Evolutionary conservation across 2,329 filamentous ascomycete genomes (phyloP).

Genomic region (Bipolaris sorokiniana): DNA sequence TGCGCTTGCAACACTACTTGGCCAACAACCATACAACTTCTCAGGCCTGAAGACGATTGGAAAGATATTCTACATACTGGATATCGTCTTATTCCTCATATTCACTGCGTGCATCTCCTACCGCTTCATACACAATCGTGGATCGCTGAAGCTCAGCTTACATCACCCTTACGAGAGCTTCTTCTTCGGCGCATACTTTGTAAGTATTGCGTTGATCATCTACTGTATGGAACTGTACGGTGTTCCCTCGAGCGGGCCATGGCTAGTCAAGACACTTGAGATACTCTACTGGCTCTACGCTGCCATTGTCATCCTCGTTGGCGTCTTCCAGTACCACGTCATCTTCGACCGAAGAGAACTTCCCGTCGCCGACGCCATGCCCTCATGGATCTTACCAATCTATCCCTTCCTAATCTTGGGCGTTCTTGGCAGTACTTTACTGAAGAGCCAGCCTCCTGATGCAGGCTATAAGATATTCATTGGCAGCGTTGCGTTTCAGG

Average conservation of each 20-base stretch:
- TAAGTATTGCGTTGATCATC: slow-evolving; percentile 58
- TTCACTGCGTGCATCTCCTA: slow-evolving; percentile 65
- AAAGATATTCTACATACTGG: slow-evolving; percentile 68
- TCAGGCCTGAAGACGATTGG: slow-evolving; percentile 67
- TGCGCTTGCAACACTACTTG: slow-evolving; percentile 68
- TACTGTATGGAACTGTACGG: slow-evolving; percentile 63
- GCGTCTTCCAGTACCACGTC: slow-evolving; percentile 98
- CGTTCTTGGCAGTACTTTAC: slow-evolving; percentile 44
- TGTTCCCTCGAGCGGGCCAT: slow-evolving; percentile 61
- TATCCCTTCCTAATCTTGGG: slow-evolving; percentile 48
- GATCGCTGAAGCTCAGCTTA: slow-evolving; percentile 60
- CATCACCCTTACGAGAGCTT: slow-evolving; percentile 71
- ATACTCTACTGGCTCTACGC: slow-evolving; percentile 75
- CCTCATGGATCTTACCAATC: slow-evolving; percentile 47
- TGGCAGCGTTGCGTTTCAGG: slow-evolving; percentile 71
- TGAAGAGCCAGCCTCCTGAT: slow-evolving; percentile 43
- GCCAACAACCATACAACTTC: slow-evolving; percentile 65
- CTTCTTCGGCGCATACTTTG: slow-evolving; percentile 74
- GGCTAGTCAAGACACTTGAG: slow-evolving; percentile 64
- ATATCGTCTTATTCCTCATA: slow-evolving; percentile 66
- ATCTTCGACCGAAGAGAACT: slow-evolving; percentile 81
- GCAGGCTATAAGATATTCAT: slow-evolving; percentile 42
- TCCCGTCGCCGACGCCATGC: slow-evolving; percentile 49
- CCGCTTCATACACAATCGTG: slow-evolving; percentile 61
- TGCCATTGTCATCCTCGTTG: slow-evolving; percentile 45